phyloP scores from a whole-genome alignment of 169 alveolate genomes.

The Plasmodium knowlesi region DNA sequence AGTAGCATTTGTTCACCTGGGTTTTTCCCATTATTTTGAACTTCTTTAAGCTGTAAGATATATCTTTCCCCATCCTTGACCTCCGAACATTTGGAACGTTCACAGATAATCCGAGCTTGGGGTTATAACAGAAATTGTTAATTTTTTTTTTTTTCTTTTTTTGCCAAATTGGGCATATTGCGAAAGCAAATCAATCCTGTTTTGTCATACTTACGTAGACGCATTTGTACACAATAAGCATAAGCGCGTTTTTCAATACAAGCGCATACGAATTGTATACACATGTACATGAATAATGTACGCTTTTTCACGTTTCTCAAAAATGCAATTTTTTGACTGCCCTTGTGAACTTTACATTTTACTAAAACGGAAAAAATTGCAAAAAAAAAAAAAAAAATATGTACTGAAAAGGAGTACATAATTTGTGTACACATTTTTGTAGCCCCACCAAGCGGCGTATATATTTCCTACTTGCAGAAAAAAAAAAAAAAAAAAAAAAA shows the following conservation, averaged over 20 bases:
- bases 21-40: background rate
- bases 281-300: background rate
- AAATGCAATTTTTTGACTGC: background rate
- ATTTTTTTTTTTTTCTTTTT: background rate
- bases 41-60: background rate
- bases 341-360: background rate
- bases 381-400: background rate
- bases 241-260: background rate
- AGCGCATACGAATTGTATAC: background rate
- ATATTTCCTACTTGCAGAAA: background rate
- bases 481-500: background rate
- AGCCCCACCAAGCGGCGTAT: background rate
- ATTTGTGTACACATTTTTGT: background rate
- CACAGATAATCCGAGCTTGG: background rate
- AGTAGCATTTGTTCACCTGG: background rate
- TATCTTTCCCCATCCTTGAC: background rate
- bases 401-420: background rate
- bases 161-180: background rate
- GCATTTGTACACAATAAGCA: background rate
- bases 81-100: background rate
- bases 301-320: background rate
- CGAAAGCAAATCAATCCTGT: background rate
- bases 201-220: background rate
- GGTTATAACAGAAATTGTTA: background rate
- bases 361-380: background rate